phyloP scores from a whole-genome alignment of 1,139 yeast genomes.

The Kodamaea arcana region DNA sequence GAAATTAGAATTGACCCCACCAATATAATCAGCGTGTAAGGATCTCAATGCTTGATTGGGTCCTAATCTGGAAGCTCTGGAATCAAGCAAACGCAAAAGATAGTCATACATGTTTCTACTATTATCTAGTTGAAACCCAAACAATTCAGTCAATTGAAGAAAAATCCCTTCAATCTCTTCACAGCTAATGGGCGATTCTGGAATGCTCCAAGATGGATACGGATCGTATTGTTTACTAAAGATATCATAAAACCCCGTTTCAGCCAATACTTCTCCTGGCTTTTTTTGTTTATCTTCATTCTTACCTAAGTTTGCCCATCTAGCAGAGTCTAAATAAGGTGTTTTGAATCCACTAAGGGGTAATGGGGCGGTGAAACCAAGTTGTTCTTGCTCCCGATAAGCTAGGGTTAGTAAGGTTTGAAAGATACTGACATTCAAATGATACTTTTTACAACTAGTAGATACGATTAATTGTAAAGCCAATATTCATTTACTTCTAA shows the following conservation, averaged over 20 bases:
- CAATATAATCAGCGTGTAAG: conserved; percentile 73
- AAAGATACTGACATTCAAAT: too few relatives aligned
- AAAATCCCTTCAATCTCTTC: conserved; percentile 14
- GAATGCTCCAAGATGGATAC: conserved; percentile 56
- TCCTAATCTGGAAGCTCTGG: conserved; percentile 63
- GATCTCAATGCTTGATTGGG: conserved; percentile 53
- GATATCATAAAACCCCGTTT: conserved; percentile 35
- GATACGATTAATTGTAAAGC: too few relatives aligned
- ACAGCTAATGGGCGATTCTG: conserved; percentile 16
- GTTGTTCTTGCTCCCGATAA: conserved; percentile 1
- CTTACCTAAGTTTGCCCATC: conserved; percentile 40
- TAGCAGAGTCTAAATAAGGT: conserved; percentile 42
- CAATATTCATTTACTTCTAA: too few relatives aligned
- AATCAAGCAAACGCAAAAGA: conserved; percentile 58
- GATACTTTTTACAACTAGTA: too few relatives aligned
- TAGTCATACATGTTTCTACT: conserved; percentile 64
- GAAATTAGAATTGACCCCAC: conserved; percentile 89
- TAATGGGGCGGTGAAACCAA: conserved; percentile 6
- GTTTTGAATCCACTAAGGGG: conserved; percentile 46
- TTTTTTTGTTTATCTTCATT: conserved; percentile 12
- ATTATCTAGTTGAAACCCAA: conserved; percentile 65
- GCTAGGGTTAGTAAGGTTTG: conserved; percentile 5
- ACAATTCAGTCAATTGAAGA: conserved; percentile 43
- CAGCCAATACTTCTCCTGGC: conserved; percentile 34
- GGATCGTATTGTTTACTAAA: conserved; percentile 43